phyloP scores from a whole-genome alignment of 1,139 yeast genomes.

The Torulaspora globosa region DNA sequence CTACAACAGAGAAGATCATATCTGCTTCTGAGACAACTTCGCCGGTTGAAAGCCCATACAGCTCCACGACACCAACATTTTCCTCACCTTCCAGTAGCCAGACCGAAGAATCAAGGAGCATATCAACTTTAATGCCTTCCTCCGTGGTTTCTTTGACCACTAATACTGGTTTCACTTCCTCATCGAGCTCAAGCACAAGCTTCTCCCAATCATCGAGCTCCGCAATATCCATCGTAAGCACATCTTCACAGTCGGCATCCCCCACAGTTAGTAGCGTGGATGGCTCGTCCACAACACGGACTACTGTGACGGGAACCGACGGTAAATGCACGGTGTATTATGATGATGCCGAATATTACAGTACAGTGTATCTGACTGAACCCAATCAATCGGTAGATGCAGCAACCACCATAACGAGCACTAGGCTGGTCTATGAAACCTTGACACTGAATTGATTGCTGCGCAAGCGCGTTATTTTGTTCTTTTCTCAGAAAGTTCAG shows the following conservation, averaged over 20 bases:
- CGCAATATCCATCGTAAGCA: conserved; percentile 1
- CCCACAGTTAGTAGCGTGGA: conserved; percentile 12
- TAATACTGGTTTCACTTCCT: neutral
- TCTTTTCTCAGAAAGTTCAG: neutral
- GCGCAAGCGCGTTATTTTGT: neutral
- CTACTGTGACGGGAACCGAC: conserved; percentile 16
- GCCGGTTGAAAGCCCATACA: conserved; percentile 5
- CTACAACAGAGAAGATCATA: conserved; percentile 30
- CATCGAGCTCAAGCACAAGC: conserved; percentile 3
- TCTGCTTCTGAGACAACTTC: conserved; percentile 14
- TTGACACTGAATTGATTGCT: conserved; percentile 2
- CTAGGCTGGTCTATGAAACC: conserved; percentile 27
- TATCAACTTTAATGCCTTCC: conserved; percentile 6
- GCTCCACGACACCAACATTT: neutral
- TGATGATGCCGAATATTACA: conserved; percentile 31
- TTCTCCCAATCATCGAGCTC: neutral
- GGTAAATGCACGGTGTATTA: conserved; percentile 30
- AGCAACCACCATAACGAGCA: conserved; percentile 34
- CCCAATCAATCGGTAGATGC: conserved; percentile 35
- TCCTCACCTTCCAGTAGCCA: neutral
- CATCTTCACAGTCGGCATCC: conserved; percentile 9
- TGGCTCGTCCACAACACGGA: conserved; percentile 10
- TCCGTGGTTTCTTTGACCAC: conserved; percentile 3
- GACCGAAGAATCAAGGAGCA: conserved; percentile 4
- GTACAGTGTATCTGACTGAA: conserved; percentile 32